phyloP scores from a whole-genome alignment of 1,284 basidiomycete species.

The Trichosporon sp. region DNA sequence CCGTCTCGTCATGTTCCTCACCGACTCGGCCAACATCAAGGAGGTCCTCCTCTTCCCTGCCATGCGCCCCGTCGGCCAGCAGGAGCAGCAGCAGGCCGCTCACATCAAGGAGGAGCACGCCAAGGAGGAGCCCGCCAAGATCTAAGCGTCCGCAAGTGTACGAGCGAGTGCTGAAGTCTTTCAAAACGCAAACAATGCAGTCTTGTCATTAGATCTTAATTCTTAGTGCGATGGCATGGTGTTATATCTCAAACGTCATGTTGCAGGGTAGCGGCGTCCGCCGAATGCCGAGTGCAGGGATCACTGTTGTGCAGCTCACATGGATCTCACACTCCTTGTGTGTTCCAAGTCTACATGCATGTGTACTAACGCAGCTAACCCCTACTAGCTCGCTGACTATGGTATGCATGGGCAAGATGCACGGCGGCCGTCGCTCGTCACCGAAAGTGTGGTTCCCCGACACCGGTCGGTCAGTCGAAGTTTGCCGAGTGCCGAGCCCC shows the following conservation, averaged over 20 bases:
- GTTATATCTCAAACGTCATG: too few relatives aligned
- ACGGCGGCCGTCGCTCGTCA: not conserved
- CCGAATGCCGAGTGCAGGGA: too few relatives aligned
- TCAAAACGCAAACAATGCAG: not conserved
- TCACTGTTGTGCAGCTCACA: too few relatives aligned
- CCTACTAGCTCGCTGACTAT: too few relatives aligned
- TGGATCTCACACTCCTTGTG: too few relatives aligned
- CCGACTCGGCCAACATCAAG: conserved; percentile 74
- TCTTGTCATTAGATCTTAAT: not conserved
- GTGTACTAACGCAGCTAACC: too few relatives aligned
- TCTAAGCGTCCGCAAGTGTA: not conserved
- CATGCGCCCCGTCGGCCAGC: conserved; percentile 51
- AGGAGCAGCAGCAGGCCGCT: not conserved
- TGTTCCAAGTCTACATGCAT: too few relatives aligned
- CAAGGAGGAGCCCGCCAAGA: conserved; percentile 15
- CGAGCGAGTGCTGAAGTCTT: not conserved
- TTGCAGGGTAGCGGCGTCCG: too few relatives aligned
- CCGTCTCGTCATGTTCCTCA: conserved; percentile 93
- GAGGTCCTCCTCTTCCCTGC: conserved; percentile 59
- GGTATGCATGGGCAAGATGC: not conserved
- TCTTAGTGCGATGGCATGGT: not conserved
- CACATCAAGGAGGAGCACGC: conserved; percentile 14
- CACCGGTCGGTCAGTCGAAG: conserved; percentile 1
- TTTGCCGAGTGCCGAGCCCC: conserved; percentile 6
- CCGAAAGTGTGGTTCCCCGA: not conserved